Evolutionary conservation across 805 yeast genomes (phyloP), one percentile per base, ranked within the genome.

Genomic region (Kregervanrija delftensis): DNA sequence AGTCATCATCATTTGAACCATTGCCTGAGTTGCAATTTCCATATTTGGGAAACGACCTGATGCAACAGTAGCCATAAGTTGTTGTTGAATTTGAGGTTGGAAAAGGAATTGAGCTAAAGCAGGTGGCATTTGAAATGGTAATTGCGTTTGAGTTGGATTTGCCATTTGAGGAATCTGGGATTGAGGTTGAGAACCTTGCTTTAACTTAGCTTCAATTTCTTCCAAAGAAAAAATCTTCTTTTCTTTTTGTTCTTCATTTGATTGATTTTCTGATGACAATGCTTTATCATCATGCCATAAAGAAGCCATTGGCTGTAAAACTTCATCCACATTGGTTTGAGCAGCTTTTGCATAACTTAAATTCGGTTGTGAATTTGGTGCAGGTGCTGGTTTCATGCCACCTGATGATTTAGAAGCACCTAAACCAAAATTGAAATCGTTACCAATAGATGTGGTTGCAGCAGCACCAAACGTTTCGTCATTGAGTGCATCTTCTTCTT

Each of bases 181-280:
- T 44, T 48, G 64, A 42, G 66, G 41, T 35, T 45, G 52, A 8
- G 50, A 22, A 8, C 56, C 56, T 45, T 67, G 73, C 47, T 80
- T 68, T 59, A 83, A 69, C 55, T 80, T 87, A 8, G 95, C 87
- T 65, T 89, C 96, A 51, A 89, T 76, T 55, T 89, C 95, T 60
- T 85, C 91, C 60, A 87, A 69, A 10, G 96, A 83, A 53, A 85
- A 64, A 16, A 83, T 72, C 54, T 73, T 22, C 28, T 22, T 74
- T 53, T 70, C 69, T 42, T 51, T 54, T 48, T 57, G 57, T 37
- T 37, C 48, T 37, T 45, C 39, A 32, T 46, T 11, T 17, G 48
- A 10, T 30, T 52, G 35, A 38, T 55, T n/a, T 43, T 55, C 48
- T 38, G 61, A 15, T 41, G 58, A 40, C 49, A 63, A n/a, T 17